These are phyloP conservation scores for Emydomyces testavorans DNA, from an alignment of 2,329 filamentous ascomycete genomes.

Conservation along the genomic window DNA sequence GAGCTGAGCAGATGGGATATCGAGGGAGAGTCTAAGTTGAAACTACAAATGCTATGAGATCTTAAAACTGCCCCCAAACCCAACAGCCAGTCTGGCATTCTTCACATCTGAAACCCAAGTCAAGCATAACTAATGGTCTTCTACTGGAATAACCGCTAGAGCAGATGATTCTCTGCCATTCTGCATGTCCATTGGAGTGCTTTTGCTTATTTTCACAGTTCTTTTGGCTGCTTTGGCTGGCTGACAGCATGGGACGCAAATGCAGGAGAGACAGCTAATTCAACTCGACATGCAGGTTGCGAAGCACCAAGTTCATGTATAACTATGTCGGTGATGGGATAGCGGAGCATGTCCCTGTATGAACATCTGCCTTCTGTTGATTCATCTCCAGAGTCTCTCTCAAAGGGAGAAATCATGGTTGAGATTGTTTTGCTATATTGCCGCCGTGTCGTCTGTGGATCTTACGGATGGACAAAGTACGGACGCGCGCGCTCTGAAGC, in stretches of 20 bases:
- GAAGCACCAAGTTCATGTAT: not conserved
- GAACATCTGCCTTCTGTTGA: conserved; percentile 1
- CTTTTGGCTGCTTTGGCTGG: not conserved
- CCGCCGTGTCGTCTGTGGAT: not conserved
- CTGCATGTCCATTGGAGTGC: not conserved
- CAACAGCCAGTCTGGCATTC: no score
- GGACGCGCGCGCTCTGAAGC: no score
- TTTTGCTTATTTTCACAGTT: conserved; percentile 4
- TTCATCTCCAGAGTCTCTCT: no score
- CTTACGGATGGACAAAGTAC: not conserved
- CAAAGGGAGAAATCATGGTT: no score
- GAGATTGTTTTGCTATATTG: no score
- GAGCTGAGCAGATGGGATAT: not conserved
- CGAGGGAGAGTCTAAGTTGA: not conserved
- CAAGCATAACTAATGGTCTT: no score
- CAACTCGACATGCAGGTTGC: conserved; percentile 1
- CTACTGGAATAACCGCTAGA: not conserved
- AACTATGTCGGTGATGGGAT: not conserved
- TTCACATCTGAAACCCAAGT: no score
- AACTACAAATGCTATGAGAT: no score
- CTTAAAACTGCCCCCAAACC: no score
- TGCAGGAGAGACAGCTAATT: conserved; percentile 9
- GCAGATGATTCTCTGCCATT: not conserved
- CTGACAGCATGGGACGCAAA: conserved; percentile 8
- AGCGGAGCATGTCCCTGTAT: not conserved